A percentile compares a stretch with the other conserved stretches of the same genome.
Conservation (phyloP, 148 eudicot species). For the Rhododendron ovatum region DNA sequence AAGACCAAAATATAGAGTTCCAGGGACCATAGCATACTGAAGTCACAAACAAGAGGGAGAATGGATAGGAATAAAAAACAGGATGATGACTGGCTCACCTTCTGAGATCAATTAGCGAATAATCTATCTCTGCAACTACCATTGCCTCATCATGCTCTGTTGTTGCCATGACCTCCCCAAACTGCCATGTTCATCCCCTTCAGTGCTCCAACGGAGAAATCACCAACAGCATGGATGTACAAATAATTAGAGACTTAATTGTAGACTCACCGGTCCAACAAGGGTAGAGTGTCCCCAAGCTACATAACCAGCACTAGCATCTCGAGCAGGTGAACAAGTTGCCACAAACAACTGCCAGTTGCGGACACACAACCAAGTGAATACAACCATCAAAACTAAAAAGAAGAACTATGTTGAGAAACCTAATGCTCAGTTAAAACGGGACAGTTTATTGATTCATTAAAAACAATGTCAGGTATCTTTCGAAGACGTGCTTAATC, state of each 20-base stretch:
- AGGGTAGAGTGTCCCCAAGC: conserved; percentile 96
- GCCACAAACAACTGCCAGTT: conserved; percentile 69
- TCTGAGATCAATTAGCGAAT: conserved; percentile 61
- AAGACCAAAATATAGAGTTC: not conserved
- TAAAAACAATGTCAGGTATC: not conserved
- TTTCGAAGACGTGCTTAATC: not conserved
- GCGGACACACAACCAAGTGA: conserved; percentile 2
- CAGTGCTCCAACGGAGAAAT: not conserved
- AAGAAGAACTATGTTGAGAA: not conserved
- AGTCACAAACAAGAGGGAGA: not conserved
- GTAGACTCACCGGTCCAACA: conserved; percentile 72
- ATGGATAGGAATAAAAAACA: not conserved
- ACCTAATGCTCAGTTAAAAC: not conserved
- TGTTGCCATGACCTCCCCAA: conserved; percentile 80
- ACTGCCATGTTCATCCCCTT: conserved; percentile 35
- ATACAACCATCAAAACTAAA: not conserved
- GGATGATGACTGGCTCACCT: conserved; percentile 34
- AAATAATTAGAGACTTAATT: not conserved
- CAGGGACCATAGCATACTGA: not conserved
- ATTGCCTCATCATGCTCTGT: conserved; percentile 73
- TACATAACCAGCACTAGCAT: conserved; percentile 69
- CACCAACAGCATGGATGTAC: not conserved
- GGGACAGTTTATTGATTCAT: not conserved
- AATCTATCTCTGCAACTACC: conserved; percentile 66
- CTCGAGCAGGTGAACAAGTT: conserved; percentile 90